Evolutionary conservation across 2,329 filamentous ascomycete genomes (phyloP), one percentile per base, ranked within the genome.

Genomic region (Cercospora sesami): DNA sequence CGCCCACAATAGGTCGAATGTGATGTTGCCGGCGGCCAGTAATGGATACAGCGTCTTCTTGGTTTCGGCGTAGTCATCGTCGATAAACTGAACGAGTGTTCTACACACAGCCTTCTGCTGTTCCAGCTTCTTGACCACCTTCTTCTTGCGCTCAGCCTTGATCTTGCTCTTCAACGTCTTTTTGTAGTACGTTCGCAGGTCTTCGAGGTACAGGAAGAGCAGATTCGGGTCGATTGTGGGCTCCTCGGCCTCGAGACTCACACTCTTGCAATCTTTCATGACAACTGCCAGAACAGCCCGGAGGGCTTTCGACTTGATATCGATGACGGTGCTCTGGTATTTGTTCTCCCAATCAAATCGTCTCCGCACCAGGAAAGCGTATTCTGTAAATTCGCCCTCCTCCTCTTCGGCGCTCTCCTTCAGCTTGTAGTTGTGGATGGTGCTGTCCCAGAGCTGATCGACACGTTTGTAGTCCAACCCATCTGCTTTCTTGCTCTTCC

Each of bases 1-100:
- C 0, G 93, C 92, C 93, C 93, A 96, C 1, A 96, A 82, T 2
- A 96, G 85, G 66, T 97, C 92, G 73, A 94, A 97, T 0, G 92
- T 96, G 77, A 96, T 96, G 55, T 93, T 88, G 8, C 92, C 92
- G 33, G 90, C 91, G 71, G 93, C 87, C 1, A 96, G 83, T 80
- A 97, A 87, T 0, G 92, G 91, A 72, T 93, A 90, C 0, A 97
- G 84, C 1, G 90, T 91, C 78, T 93, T 92, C 77, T 94, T 94
- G 36, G 86, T 89, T 18, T 91, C 85, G 1, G 88, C 87, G 75
- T 92, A 97, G 78, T 97, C 94, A 68, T 89, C 87, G 73, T 94
- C 90, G n/a, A 95, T 83, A 73, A 93, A 95, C 65, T 87, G 87
- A 63, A 93, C 80, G 3, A 96, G 84, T 0, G 93, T 82, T 75